Conservation (phyloP, 2,329 filamentous ascomycete species). For the Cordyceps cicadae region DNA sequence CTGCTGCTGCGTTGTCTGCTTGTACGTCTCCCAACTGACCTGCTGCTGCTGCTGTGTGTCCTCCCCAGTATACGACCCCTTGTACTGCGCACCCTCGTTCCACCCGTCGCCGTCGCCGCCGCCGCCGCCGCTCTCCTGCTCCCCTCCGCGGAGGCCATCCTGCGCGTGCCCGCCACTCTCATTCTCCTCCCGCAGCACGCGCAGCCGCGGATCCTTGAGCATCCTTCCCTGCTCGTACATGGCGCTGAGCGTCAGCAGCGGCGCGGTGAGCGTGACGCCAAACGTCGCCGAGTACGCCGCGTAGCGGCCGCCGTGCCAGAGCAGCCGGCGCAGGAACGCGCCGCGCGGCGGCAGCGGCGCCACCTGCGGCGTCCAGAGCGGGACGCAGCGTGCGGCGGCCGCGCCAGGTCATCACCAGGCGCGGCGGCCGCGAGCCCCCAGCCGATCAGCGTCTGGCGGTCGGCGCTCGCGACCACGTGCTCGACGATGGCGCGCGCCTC, state of each 20-base stretch:
- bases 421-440: constrained; percentile 21
- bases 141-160: neutral
- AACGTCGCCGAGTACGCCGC: constrained; percentile 23
- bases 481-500: constrained; percentile 29
- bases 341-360: constrained; percentile 23
- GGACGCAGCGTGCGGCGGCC: constrained; percentile 29
- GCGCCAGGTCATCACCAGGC: constrained; percentile 18
- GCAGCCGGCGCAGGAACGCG: constrained; percentile 18
- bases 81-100: neutral
- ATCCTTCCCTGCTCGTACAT: constrained; percentile 10
- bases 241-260: constrained; percentile 24
- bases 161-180: neutral
- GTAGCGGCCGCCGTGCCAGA: constrained; percentile 32
- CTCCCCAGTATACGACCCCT: neutral
- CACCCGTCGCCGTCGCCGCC: neutral
- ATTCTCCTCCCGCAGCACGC: neutral
- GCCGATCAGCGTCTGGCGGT: constrained; percentile 16
- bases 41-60: constrained; percentile 10
- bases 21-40: constrained; percentile 11
- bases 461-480: constrained; percentile 23
- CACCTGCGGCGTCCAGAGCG: constrained; percentile 30
- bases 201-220: neutral
- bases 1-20: neutral
- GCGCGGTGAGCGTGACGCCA: constrained; percentile 19
- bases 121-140: neutral